phyloP scores from a whole-genome alignment of 2,329 filamentous ascomycete genomes.

The Calycina herbarum region DNA sequence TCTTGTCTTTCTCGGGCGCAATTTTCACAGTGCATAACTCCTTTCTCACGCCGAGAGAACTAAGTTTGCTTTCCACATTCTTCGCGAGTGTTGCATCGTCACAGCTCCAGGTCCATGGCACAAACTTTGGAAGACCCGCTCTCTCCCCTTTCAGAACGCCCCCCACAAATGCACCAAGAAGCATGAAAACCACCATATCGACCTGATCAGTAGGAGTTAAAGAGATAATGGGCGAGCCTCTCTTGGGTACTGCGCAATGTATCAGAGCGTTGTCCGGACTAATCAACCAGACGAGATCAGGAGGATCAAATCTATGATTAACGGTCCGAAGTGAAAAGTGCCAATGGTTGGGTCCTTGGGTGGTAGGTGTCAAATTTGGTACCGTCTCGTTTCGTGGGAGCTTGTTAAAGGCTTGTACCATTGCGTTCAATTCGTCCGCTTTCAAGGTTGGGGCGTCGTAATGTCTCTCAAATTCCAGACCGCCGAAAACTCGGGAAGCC shows the following conservation, averaged over 20 bases:
- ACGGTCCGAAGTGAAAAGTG: not conserved
- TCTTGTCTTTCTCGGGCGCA: not conserved
- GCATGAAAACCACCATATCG: conserved; percentile 4
- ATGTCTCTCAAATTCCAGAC: not conserved
- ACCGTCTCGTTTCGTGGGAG: not conserved
- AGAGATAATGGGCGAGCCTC: not conserved
- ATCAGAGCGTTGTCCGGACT: not conserved
- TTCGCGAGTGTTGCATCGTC: conserved; percentile 1
- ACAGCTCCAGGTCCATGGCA: conserved; percentile 13
- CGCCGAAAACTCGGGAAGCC: not conserved
- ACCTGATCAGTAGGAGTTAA: not conserved
- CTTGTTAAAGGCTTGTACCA: not conserved
- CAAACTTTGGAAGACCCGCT: not conserved
- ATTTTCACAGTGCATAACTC: conserved; percentile 3
- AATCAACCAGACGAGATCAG: not conserved
- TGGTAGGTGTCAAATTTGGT: not conserved
- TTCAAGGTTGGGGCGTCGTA: not conserved
- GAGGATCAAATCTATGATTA: not conserved
- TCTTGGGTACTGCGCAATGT: not conserved
- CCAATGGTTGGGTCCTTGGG: not conserved
- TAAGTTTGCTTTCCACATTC: conserved; percentile 2
- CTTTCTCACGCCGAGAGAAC: not conserved
- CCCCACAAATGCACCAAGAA: not conserved
- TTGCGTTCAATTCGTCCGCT: not conserved
- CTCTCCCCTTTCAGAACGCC: not conserved